Evolutionary conservation across 805 yeast genomes (phyloP), one percentile per base, ranked within the genome.

Genomic region (Clavispora asparagi): DNA sequence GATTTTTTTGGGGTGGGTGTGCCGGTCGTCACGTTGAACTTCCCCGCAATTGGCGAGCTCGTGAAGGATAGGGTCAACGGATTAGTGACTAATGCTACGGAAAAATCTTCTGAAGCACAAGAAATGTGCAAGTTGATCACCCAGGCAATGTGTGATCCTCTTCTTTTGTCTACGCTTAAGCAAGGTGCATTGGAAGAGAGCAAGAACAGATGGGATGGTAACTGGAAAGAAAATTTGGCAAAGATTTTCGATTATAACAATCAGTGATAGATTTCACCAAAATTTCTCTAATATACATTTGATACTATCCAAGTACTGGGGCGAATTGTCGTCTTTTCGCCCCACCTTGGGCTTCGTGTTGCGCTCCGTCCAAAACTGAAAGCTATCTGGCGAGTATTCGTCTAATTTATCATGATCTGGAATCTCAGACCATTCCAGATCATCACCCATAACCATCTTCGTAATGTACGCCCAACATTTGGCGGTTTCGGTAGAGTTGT

Each of bases 1-100:
- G 99, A 94, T 59, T 82, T 92, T 78, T 91, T 92, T 71, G 99
- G 99, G 0, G 87, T 94, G 52, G 98, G 98, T 0, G 70, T 94
- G 11, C 99, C 99, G 1, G 97, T 90, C 0, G 71, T 91, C 2
- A 80, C 96, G 0, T 70, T 91, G 47, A 70, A 74, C 32, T 94
- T 88, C 61, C 81, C 85, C 0, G 92, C 96, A 1, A 74, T 92
- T 12, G 70, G 71, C 7, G 99, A 94, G 61, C 69, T 94, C 39
- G 92, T 94, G 1, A 70, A 76, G 40, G 77, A 83, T 41, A 78
- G 77, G 1, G 70, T 65, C 1, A 90, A 91, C 60, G 99, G 99
- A 0, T 55, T 85, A 43, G 55, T 73, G 16, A 38, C 77, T 62
- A 55, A 70, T 61, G 53, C 50, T 19, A 28, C 39, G 13, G 37